Evolutionary conservation across 305 asterid species (phyloP).

Genomic region (Fraxinus paxiana): DNA sequence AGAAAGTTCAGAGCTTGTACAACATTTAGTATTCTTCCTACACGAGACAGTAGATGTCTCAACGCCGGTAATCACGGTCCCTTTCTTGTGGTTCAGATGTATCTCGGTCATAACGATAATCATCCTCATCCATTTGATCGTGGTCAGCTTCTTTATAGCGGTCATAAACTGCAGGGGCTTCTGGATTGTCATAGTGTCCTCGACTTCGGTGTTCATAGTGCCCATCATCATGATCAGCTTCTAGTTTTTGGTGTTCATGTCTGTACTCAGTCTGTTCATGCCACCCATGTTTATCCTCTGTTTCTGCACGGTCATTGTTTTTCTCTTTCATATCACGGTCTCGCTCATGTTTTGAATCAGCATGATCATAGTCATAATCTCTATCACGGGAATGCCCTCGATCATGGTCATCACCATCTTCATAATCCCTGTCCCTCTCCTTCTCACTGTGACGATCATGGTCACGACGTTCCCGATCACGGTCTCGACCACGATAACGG

Average conservation of each 20-base stretch:
- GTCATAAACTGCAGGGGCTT: conserved; percentile 51
- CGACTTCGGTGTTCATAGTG: conserved; percentile 35
- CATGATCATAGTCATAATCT: conserved; percentile 54
- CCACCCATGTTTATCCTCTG: conserved; percentile 56
- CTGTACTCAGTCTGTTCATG: conserved; percentile 48
- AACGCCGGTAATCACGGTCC: conserved; percentile 42
- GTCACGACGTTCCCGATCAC: conserved; percentile 26
- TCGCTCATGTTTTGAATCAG: conserved; percentile 51
- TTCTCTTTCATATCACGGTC: conserved; percentile 52
- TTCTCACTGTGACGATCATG: conserved; percentile 50
- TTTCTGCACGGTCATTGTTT: conserved; percentile 40
- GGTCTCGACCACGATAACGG: neutral
- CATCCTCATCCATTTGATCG: conserved; percentile 80
- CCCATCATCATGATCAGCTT: conserved; percentile 47
- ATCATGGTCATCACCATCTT: conserved; percentile 48
- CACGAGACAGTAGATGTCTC: conserved; percentile 38
- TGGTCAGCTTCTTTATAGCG: conserved; percentile 59
- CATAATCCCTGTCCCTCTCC: conserved; percentile 39
- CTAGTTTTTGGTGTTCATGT: conserved; percentile 31
- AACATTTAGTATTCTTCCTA: neutral
- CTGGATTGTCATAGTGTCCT: conserved; percentile 29
- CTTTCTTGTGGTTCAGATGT: conserved; percentile 56
- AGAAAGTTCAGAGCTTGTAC: neutral
- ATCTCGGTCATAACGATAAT: conserved; percentile 54
- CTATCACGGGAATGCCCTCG: conserved; percentile 68